A percentile compares a stretch with the other conserved stretches of the same genome.
These are phyloP conservation scores for Xerocomellus intermedius DNA, from an alignment of 768 basidiomycete species.

Conservation along the genomic window DNA sequence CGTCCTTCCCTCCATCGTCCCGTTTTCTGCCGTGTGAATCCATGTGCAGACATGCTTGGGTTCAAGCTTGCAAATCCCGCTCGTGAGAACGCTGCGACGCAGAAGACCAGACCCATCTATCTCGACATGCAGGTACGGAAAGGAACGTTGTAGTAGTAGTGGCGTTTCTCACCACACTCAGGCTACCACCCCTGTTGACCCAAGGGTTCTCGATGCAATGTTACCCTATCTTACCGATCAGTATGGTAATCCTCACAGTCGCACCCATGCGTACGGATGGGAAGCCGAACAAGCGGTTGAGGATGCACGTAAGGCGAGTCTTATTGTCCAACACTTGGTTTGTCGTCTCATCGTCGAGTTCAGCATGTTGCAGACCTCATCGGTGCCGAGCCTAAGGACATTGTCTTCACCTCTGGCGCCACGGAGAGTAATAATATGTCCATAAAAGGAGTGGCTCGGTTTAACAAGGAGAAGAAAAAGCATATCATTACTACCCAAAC, in stretches of 20 bases:
- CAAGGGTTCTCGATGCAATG: constrained; percentile 96
- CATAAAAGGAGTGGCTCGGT: constrained; percentile 94
- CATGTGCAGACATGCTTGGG: constrained; percentile 74
- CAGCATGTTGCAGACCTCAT: constrained; percentile 91
- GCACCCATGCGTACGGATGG: constrained; percentile 99
- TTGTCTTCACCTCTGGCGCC: constrained; percentile 96
- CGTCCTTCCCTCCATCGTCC: constrained; percentile 8
- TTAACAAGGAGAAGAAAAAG: constrained; percentile 89
- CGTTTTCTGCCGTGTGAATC: not conserved
- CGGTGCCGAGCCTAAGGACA: constrained; percentile 92
- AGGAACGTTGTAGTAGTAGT: not conserved
- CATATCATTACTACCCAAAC: constrained; percentile 97
- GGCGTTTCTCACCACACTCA: constrained; percentile 31
- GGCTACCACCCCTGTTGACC: constrained; percentile 98
- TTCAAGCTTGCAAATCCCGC: constrained; percentile 73
- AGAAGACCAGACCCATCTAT: constrained; percentile 86
- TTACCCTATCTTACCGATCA: constrained; percentile 92
- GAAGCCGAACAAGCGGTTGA: constrained; percentile 96
- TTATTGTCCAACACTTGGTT: constrained; percentile 7
- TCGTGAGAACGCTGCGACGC: constrained; percentile 54
- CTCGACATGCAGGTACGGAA: constrained; percentile 89
- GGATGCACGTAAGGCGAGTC: constrained; percentile 74
- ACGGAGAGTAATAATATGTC: constrained; percentile 98
- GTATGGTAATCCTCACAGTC: constrained; percentile 96
- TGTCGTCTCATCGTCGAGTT: not conserved